Percentiles rank a stretch among this genome's conserved stretches.
Evolutionary conservation across 2,329 filamentous ascomycete species (phyloP).

Genomic region (Nemania bipapillata): DNA sequence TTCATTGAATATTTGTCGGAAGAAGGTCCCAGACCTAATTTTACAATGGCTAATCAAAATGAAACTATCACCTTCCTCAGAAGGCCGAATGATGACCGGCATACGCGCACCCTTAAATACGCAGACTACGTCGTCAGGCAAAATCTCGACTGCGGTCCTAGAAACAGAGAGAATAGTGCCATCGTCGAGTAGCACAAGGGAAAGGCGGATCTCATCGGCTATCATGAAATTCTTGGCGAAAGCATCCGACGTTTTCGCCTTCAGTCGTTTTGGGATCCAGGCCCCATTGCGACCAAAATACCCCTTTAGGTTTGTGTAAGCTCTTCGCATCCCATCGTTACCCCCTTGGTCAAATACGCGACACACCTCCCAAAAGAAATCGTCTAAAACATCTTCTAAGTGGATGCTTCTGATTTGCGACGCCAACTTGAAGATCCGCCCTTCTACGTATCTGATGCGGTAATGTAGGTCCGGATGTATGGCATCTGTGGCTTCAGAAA

Average conservation of each 20-base stretch:
- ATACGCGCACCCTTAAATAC: constrained; percentile 33
- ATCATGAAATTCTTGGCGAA: constrained; percentile 22
- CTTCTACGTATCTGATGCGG: constrained; percentile 29
- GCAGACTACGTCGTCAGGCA: constrained; percentile 37
- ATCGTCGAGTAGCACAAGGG: constrained; percentile 33
- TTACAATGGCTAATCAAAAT: constrained; percentile 31
- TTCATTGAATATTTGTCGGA: constrained; percentile 26
- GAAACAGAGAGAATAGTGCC: constrained; percentile 30
- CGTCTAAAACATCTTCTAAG: constrained; percentile 15
- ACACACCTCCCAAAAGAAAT: constrained; percentile 1
- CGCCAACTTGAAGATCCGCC: constrained; percentile 29
- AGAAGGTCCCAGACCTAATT: constrained; percentile 29
- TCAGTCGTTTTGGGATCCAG: constrained; percentile 5
- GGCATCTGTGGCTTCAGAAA: background rate
- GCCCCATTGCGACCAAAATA: background rate
- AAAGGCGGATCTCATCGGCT: constrained; percentile 12
- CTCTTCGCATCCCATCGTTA: constrained; percentile 2
- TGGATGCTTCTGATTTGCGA: constrained; percentile 17
- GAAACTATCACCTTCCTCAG: constrained; percentile 26
- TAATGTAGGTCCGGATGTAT: constrained; percentile 8
- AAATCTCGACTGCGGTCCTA: constrained; percentile 17
- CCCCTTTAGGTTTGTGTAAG: constrained; percentile 19
- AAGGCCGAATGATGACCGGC: constrained; percentile 30
- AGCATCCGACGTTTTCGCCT: constrained; percentile 3
- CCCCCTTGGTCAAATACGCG: constrained; percentile 2